Percentiles rank a stretch among this genome's conserved stretches.
phyloP scores from a whole-genome alignment of 2,329 filamentous ascomycete genomes.

The Talaromyces funiculosus region DNA sequence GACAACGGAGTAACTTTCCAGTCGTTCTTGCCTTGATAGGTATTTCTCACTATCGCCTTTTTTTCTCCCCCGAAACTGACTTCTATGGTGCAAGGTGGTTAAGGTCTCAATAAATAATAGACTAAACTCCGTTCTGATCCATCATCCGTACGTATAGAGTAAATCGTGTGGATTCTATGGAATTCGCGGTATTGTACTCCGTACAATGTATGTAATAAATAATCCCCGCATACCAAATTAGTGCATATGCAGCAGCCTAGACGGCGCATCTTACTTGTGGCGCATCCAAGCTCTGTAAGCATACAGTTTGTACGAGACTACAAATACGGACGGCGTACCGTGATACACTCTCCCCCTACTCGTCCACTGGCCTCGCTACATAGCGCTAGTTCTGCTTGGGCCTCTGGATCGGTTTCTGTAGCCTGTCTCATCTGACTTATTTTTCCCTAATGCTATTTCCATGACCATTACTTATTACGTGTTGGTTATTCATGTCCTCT shows the following conservation, averaged over 20 bases:
- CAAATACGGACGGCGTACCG: background rate
- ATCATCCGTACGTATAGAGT: no score
- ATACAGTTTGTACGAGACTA: background rate
- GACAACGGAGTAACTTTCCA: background rate
- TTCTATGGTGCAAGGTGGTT: background rate
- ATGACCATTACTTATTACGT: conserved; percentile 10
- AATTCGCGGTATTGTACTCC: background rate
- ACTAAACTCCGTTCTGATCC: background rate
- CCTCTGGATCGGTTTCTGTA: background rate
- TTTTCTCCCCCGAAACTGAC: background rate
- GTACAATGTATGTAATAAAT: background rate
- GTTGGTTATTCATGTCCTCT: background rate
- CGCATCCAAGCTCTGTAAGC: background rate
- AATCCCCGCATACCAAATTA: conserved; percentile 10
- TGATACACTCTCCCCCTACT: background rate
- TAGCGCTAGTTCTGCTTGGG: conserved; percentile 3
- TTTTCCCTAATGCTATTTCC: background rate
- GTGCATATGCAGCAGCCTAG: conserved; percentile 5
- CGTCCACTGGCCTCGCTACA: background rate
- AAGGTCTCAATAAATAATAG: background rate
- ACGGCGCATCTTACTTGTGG: conserved; percentile 1
- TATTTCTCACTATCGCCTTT: background rate
- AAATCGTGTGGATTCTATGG: background rate
- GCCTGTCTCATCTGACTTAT: background rate
- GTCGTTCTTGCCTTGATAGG: background rate